Base-by-base conservation (phyloP, 2,329 filamentous ascomycete species). In the Escovopsis weberi region DNA sequence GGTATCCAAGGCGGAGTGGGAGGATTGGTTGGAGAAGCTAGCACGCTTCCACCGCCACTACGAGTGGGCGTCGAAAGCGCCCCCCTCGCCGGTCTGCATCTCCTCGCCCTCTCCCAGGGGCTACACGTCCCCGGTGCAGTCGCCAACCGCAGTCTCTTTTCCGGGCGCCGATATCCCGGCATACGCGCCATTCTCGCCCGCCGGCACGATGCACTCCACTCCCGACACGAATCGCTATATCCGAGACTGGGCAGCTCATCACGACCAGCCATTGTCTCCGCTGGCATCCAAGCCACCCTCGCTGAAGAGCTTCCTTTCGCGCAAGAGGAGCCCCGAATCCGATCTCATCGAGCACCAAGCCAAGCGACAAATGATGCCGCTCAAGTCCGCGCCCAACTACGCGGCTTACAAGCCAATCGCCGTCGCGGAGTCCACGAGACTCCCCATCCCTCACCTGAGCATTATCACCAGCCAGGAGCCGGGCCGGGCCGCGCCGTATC, bases 1-100 rank as follows among this genome's bases (percentile, higher is more conserved):
- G 57, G 86, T 85, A 4, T 93, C 88, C 4, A 80, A 86, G 56
- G 72, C 78, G 42, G 77, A 94, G 58, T 98, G 91, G 91, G 72
- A 78, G 39, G 74, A 79, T 42, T 96, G 91, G 91, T 80, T 95
- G 54, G 67, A 70, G 47, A 87, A 87, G 59, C 69, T 96, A 43
- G 75, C 82, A 41, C 82, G 80, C 50, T 95, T 95, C 57, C 80
- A 80, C 50, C 78, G 80, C 41, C 95, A 87, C 63, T 87, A 86
- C 63, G 79, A 88, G 51, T 74, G 74, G 45, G 83, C 85, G 28
- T 72, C 72, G 30, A 60, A 60, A 43, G 53, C 61, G 35, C 60
- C 65, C 8, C 55, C 60, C 8, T 65, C 69, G 39, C 61, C 67
- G 12, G 48, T 68, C 37, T 56, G 59, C 43, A 53, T 66, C 5